Conservation (phyloP, 331 rosid species). For the Cydonia oblonga region DNA sequence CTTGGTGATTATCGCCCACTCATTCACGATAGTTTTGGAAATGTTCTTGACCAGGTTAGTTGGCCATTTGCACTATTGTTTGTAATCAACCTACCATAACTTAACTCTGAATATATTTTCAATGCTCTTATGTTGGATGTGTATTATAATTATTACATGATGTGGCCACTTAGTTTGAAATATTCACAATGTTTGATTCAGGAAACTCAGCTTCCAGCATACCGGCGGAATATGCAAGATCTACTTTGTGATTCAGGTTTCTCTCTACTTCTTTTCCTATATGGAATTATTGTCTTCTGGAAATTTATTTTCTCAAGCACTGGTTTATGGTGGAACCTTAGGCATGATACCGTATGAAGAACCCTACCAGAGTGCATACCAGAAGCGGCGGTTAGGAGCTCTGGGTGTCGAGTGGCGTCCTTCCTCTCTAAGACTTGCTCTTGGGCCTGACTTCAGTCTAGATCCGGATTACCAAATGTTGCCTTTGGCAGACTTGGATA, state of each 20-base stretch:
- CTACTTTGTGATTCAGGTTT: conserved; percentile 94
- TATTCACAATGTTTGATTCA: conserved; percentile 28
- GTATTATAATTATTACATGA: not conserved
- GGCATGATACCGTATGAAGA: conserved; percentile 95
- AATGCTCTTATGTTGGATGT: not conserved
- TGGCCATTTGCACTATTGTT: not conserved
- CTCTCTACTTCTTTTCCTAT: conserved; percentile 7
- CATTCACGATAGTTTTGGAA: conserved; percentile 72
- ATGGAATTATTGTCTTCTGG: not conserved
- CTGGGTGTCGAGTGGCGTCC: conserved; percentile 94
- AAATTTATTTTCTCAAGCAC: conserved; percentile 10
- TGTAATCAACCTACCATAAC: not conserved
- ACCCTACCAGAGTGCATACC: conserved; percentile 92
- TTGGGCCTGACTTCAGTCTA: conserved; percentile 89
- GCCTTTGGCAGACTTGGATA: conserved; percentile 83
- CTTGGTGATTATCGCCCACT: conserved; percentile 99
- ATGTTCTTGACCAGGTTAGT: conserved; percentile 90
- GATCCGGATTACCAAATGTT: conserved; percentile 85
- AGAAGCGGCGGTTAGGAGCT: conserved; percentile 82
- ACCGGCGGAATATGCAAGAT: conserved; percentile 89
- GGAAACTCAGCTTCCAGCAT: conserved; percentile 89
- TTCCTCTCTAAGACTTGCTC: conserved; percentile 62
- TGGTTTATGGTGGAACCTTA: conserved; percentile 36
- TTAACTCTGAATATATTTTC: not conserved
- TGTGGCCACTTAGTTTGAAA: conserved; percentile 8